phyloP scores from a whole-genome alignment of 805 yeast species.

The Kodamaea leandrae region DNA sequence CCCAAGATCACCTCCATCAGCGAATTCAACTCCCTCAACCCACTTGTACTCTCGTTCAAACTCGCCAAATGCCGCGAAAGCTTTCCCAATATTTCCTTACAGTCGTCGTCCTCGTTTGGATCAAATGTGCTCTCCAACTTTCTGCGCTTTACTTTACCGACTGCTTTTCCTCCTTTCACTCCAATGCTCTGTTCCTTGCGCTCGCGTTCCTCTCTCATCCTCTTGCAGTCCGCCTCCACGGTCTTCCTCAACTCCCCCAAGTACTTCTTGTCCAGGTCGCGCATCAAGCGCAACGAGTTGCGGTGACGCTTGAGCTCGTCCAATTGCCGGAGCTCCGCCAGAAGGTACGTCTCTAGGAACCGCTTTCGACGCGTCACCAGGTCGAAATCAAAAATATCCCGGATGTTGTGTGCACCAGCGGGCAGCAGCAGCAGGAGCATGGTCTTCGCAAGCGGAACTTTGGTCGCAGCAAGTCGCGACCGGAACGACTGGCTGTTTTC shows the following conservation, averaged over 20 bases:
- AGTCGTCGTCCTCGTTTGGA: conserved; percentile 16
- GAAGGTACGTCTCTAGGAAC: conserved; percentile 34
- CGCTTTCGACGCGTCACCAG: conserved; percentile 22
- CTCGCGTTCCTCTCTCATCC: conserved; percentile 5
- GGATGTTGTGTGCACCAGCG: neutral
- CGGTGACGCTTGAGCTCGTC: conserved; percentile 29
- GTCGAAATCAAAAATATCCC: conserved; percentile 26
- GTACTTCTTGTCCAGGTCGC: conserved; percentile 33
- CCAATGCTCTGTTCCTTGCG: conserved; percentile 1
- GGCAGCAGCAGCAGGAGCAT: conserved; percentile 15
- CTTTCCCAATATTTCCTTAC: conserved; percentile 14
- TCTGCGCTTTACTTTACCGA: neutral
- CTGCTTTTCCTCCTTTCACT: neutral
- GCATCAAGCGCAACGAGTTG: conserved; percentile 20
- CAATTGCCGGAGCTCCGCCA: conserved; percentile 40
- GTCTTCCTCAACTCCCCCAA: conserved; percentile 30
- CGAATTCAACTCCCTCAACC: conserved; percentile 14
- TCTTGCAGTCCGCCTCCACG: conserved; percentile 10
- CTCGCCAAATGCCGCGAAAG: conserved; percentile 17
- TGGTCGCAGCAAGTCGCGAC: conserved; percentile 24
- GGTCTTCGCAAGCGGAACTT: conserved; percentile 23
- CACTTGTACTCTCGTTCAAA: conserved; percentile 14
- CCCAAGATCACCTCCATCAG: conserved; percentile 17
- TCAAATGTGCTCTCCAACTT: conserved; percentile 6
- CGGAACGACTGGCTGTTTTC: conserved; percentile 20